These are phyloP conservation scores for Thelonectria rubi DNA, from an alignment of 2,329 filamentous ascomycete species.

Conservation along the genomic window DNA sequence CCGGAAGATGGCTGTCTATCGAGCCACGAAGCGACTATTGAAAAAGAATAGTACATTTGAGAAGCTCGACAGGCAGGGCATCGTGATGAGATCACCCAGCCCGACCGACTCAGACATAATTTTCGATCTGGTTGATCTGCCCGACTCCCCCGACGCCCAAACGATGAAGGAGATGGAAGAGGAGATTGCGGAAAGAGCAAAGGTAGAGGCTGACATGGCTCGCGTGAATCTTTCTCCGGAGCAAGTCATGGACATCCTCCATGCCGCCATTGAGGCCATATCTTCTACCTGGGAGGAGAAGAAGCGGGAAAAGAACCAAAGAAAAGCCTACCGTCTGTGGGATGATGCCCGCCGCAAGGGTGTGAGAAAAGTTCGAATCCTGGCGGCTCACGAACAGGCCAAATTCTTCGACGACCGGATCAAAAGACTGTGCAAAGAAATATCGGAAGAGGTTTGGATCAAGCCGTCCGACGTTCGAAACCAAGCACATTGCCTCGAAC, in stretches of 20 bases:
- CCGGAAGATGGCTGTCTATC: constrained; percentile 54
- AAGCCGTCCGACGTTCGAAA: constrained; percentile 60
- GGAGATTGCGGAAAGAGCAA: constrained; percentile 37
- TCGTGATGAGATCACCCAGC: constrained; percentile 28
- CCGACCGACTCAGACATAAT: constrained; percentile 47
- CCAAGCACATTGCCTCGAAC: constrained; percentile 69
- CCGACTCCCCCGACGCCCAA: constrained; percentile 57
- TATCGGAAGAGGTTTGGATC: constrained; percentile 62
- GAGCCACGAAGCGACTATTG: constrained; percentile 53
- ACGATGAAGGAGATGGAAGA: constrained; percentile 69
- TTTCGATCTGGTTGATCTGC: constrained; percentile 52
- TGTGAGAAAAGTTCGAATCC: constrained; percentile 51
- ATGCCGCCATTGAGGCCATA: constrained; percentile 61
- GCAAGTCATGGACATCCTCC: constrained; percentile 62
- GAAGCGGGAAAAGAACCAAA: constrained; percentile 64
- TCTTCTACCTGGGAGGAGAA: constrained; percentile 65
- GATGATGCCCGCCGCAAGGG: constrained; percentile 57
- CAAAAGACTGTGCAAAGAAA: constrained; percentile 61
- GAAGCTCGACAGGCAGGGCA: constrained; percentile 21
- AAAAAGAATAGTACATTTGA: constrained; percentile 37
- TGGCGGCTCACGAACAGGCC: constrained; percentile 53
- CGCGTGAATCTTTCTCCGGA: constrained; percentile 50
- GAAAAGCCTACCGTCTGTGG: constrained; percentile 71
- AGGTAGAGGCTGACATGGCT: constrained; percentile 9
- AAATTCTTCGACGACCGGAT: constrained; percentile 61